phyloP scores from a whole-genome alignment of 495 filamentous ascomycete species.

The Podospora comata region DNA sequence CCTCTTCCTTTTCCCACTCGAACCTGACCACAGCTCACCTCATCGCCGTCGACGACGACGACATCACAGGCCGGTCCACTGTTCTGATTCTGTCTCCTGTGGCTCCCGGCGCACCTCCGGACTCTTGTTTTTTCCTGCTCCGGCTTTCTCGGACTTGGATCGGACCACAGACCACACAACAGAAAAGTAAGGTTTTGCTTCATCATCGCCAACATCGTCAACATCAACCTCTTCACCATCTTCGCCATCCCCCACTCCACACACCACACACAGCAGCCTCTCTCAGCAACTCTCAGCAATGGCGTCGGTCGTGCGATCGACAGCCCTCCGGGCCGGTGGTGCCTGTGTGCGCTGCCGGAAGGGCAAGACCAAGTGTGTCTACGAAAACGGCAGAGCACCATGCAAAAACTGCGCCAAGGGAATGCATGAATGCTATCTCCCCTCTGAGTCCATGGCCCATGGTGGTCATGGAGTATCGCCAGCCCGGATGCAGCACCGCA shows the following conservation, averaged over 20 bases:
- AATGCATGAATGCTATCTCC: slow-evolving; percentile 53
- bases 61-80: not conserved
- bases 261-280: not conserved
- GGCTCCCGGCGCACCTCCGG: slow-evolving; percentile 28
- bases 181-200: not conserved
- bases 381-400: slow-evolving; percentile 50
- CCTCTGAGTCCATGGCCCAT: slow-evolving; percentile 49
- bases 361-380: slow-evolving; percentile 54
- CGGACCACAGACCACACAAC: not conserved
- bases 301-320: slow-evolving; percentile 48
- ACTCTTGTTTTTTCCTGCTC: slow-evolving; percentile 15
- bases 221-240: not conserved
- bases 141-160: slow-evolving; percentile 12
- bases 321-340: slow-evolving; percentile 51
- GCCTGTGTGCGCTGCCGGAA: slow-evolving; percentile 54
- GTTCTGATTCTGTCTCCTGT: not conserved
- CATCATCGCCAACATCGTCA: slow-evolving; percentile 5
- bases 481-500: slow-evolving; percentile 32
- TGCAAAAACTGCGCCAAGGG: slow-evolving; percentile 55
- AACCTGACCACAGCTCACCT: not conserved
- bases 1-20: slow-evolving; percentile 18
- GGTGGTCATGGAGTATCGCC: slow-evolving; percentile 45
- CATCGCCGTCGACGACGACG: not conserved
- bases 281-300: slow-evolving; percentile 20
- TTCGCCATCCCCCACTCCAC: too few relatives aligned